Evolutionary conservation across 768 basidiomycete genomes (phyloP).

Genomic region (Calocybe cyanea): DNA sequence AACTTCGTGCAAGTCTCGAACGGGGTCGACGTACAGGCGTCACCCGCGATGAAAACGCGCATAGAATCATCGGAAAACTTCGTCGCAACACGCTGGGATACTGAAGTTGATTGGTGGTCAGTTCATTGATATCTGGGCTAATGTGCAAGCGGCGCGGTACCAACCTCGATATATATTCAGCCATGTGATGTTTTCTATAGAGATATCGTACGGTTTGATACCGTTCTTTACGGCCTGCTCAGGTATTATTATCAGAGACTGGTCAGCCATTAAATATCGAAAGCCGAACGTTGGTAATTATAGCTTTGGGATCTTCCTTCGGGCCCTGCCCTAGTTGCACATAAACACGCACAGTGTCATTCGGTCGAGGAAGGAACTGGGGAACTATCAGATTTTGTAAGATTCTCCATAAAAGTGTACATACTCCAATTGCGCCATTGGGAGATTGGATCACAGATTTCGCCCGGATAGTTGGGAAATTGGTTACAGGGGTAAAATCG

Average conservation of each 20-base stretch:
- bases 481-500: conserved; percentile 4
- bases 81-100: conserved; percentile 2
- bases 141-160: too few species aligned
- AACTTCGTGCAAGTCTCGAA: too few species aligned
- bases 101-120: background rate
- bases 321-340: background rate
- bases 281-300: background rate
- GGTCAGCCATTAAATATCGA: background rate
- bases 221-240: background rate
- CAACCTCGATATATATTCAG: conserved; percentile 4
- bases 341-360: conserved; percentile 2
- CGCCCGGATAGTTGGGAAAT: conserved; percentile 2
- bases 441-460: conserved; percentile 1
- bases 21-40: conserved; percentile 1
- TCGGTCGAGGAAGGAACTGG: conserved; percentile 1
- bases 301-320: background rate
- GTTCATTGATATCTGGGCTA: background rate
- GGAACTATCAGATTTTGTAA: background rate
- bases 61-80: background rate
- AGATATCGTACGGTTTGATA: conserved; percentile 1
- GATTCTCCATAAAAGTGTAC: too few species aligned
- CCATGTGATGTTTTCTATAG: conserved; percentile 3
- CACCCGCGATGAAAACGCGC: conserved; percentile 6
- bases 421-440: background rate
- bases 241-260: background rate